Evolutionary conservation across 768 basidiomycete genomes (phyloP).

Genomic region (Gloeostereum incarnatum): DNA sequence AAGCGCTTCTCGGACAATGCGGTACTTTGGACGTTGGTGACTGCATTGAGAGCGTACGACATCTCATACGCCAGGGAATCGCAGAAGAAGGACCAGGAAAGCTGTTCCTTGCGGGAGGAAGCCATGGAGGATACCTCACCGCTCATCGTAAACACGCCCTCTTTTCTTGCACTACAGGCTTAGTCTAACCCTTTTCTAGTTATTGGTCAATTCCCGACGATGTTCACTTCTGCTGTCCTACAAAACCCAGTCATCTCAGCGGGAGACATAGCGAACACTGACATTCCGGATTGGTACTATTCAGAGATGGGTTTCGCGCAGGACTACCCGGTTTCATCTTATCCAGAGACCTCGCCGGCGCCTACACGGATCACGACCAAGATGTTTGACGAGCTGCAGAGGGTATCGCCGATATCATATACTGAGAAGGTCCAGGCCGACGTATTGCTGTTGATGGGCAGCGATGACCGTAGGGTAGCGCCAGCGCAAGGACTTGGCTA

Average conservation of each 20-base stretch:
- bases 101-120: conserved; percentile 53
- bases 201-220: conserved; percentile 49
- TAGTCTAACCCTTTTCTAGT: conserved; percentile 25
- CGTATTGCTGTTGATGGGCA: conserved; percentile 52
- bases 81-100: conserved; percentile 38
- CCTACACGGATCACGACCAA: conserved; percentile 33
- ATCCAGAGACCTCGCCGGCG: conserved; percentile 14
- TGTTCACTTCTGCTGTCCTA: conserved; percentile 53
- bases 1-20: conserved; percentile 44
- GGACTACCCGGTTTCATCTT: conserved; percentile 26
- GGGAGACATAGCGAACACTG: conserved; percentile 44
- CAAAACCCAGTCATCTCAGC: conserved; percentile 64
- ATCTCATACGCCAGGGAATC: conserved; percentile 41
- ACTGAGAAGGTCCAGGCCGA: conserved; percentile 41
- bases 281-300: conserved; percentile 67
- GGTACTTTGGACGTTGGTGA: conserved; percentile 61
- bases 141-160: conserved; percentile 38
- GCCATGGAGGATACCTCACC: conserved; percentile 61
- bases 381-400: conserved; percentile 31
- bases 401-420: conserved; percentile 46
- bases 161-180: neutral
- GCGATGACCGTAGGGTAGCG: conserved; percentile 51
- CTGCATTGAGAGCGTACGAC: conserved; percentile 42
- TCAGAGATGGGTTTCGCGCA: conserved; percentile 33
- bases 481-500: conserved; percentile 53